Evolutionary conservation across 192 early-diverging fungal genomes (phyloP), one percentile per base, ranked within the genome.

Genomic region (Coemansia sp.): DNA sequence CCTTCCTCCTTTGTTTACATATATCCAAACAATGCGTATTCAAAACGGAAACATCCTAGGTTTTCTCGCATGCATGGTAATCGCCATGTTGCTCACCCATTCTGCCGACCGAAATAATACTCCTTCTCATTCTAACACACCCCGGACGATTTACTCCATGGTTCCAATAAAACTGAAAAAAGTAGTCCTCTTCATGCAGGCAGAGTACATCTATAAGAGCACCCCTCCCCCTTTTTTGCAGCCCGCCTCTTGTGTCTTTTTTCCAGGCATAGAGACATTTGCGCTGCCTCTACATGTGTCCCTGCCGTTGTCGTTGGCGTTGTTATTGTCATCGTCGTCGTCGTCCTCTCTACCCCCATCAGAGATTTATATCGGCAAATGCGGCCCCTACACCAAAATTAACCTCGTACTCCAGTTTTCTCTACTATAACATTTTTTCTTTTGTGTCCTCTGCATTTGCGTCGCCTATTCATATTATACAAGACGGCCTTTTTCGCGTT

Each of bases 11-110:
- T 48, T 48, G 22, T 15, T 48, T 48, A 15, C 45, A 48, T 25
- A 20, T 22, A 25, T 48, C 45, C 22, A 48, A 14, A 15, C 29
- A 54, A 54, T 54, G 52, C 52, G 29, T 33, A 17, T 15, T 8
- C 52, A 30, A 54, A 54, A 28, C 52, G 33, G 52, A 54, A 19
- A 54, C 30, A 54, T 19, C 29, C 30, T 30, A 19, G 29, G 52
- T 54, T 11, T 25, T 33, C 30, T 54, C 52, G 30, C 52, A 54
- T 54, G 52, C 52, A 54, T 54, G 52, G 52, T 54, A 54, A 54
- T 54, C 52, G 28, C 3, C 29, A 15, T 27, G 23, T 50, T 50
- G 48, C 48, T 50, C 48, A 28, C 14, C n/a, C 30, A 28, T 28
- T 50, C 23, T 54, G 52, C 17, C 25, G 17, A 54, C 30, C 30